Conservation (phyloP, 2,329 filamentous ascomycete genomes). For the Fusarium sp. region DNA sequence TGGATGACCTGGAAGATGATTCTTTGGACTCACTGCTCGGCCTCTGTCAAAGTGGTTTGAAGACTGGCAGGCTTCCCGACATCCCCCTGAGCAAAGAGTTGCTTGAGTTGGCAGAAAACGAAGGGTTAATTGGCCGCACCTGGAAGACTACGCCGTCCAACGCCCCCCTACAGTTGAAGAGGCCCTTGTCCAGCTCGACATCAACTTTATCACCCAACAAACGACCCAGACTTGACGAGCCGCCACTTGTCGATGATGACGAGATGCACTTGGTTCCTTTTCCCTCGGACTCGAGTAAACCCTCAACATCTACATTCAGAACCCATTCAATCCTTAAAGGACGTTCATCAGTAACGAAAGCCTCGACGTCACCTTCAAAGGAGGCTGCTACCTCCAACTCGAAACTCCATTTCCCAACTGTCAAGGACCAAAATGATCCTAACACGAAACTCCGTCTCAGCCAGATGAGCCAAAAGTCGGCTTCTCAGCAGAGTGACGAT, state of each 20-base stretch:
- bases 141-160: slow-evolving; percentile 13
- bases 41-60: slow-evolving; percentile 56
- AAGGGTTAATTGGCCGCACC: slow-evolving; percentile 46
- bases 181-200: slow-evolving; percentile 3
- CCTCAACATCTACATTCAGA: background rate
- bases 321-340: slow-evolving; percentile 8
- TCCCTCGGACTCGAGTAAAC: slow-evolving; percentile 6
- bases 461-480: slow-evolving; percentile 62
- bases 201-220: slow-evolving; percentile 10
- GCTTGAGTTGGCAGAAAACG: slow-evolving; percentile 53
- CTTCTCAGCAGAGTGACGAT: slow-evolving; percentile 61
- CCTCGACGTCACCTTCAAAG: background rate
- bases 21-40: slow-evolving; percentile 42
- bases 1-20: slow-evolving; percentile 43
- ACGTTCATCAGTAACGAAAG: background rate
- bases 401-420: slow-evolving; percentile 74
- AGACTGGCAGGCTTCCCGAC: slow-evolving; percentile 48
- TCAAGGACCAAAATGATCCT: slow-evolving; percentile 79
- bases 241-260: slow-evolving; percentile 1
- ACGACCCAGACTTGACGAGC: background rate
- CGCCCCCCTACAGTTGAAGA: slow-evolving; percentile 19
- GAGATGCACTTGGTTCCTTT: slow-evolving; percentile 22
- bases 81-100: slow-evolving; percentile 53
- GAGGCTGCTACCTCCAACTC: slow-evolving; percentile 47
- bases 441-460: slow-evolving; percentile 72